Base-by-base conservation (phyloP, 768 basidiomycete genomes). In the Rhodotorula kratochvilovae region DNA sequence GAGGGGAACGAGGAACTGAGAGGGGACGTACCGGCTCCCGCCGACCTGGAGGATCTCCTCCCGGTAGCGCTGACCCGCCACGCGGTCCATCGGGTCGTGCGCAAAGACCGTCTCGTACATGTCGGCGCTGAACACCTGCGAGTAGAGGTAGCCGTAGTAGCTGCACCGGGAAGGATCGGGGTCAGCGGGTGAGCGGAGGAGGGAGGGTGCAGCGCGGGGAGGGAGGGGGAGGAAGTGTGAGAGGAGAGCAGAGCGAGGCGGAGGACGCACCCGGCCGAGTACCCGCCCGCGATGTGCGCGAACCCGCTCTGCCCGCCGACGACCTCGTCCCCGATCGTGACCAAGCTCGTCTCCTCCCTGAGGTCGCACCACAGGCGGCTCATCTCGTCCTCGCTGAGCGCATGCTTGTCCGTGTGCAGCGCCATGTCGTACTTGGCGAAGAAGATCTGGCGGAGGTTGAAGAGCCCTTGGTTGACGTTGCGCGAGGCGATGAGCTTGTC, bases 371-470 rank as follows among this genome's bases (percentile, higher is more conserved):
- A 94, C 23, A 92, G 82, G 63, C 82, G 80, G n/a, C 90, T 91
- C 78, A 88, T 89, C 75, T 92, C 89, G 35, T 84, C 83, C n/a
- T 78, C 79, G 29, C 85, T 86, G 88, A 79, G 36, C 70, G 68
- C n/a, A 63, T 68, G 54, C 68, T 35, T n/a, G 27, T 73, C 27
- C 50, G 62, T 65, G 45, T 61, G 66, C 5, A 70, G 63, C 61
- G 72, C 64, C 64, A 63, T 67, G 50, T 68, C 70, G 70, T 71
- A 71, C 61, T 59, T 59, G 42, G 27, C 58, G 76, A 90, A 91
- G 84, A 91, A 92, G 12, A 92, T 81, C 78, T 93, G 91, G 36
- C 89, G 86, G 19, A 91, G 84, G 80, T 89, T 90, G 80, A 87
- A 90, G 43, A 93, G 80, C 16, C 91, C 92, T 42, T 78, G 75